phyloP scores from a whole-genome alignment of 2,329 filamentous ascomycete genomes.

The Hymenoscyphus albidus region DNA sequence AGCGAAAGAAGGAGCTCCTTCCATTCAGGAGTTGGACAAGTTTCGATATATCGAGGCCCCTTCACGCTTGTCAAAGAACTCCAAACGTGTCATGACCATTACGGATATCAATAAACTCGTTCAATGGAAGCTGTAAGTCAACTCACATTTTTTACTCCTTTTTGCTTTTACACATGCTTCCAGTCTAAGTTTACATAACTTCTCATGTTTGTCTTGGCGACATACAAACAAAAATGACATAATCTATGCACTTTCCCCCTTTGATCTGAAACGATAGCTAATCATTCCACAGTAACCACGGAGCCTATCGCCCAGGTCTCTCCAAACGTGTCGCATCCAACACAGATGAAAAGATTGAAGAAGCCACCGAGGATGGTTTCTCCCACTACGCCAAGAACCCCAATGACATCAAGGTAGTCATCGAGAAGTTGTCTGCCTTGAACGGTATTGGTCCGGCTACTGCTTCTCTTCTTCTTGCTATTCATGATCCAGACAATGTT shows the following conservation, averaged over 20 bases:
- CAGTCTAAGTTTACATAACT: background rate
- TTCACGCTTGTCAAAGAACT: constrained; percentile 40
- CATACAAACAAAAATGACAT: background rate
- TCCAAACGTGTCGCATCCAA: constrained; percentile 57
- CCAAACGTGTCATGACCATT: constrained; percentile 45
- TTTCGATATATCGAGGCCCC: constrained; percentile 56
- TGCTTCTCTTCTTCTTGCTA: constrained; percentile 67
- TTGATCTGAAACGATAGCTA: background rate
- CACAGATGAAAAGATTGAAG: constrained; percentile 42
- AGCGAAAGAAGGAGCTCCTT: constrained; percentile 27
- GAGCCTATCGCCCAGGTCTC: constrained; percentile 58
- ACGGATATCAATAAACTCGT: constrained; percentile 58
- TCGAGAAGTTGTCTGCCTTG: constrained; percentile 56
- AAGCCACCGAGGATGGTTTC: constrained; percentile 52
- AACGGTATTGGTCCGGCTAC: constrained; percentile 77
- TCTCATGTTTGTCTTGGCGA: background rate
- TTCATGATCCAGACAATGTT: constrained; percentile 54
- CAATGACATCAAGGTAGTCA: constrained; percentile 39
- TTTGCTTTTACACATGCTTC: background rate
- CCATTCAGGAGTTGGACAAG: constrained; percentile 53
- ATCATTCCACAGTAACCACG: constrained; percentile 41
- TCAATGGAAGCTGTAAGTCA: constrained; percentile 66
- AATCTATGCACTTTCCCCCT: background rate
- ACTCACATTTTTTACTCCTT: background rate
- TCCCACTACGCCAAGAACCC: constrained; percentile 40